Base-by-base conservation (phyloP, 371 early-diverging fungal species). In the Mortierella sp. region DNA sequence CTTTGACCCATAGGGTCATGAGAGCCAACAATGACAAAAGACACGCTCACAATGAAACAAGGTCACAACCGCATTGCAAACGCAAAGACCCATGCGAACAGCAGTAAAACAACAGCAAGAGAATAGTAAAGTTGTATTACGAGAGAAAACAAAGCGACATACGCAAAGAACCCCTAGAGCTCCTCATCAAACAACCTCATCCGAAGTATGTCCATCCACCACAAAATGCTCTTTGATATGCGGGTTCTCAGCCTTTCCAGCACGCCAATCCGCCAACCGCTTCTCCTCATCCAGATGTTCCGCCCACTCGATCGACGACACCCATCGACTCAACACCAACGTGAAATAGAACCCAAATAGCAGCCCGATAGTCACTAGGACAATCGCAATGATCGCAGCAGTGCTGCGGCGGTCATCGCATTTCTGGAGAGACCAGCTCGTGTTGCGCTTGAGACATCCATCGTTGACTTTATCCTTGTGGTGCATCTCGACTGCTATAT, bases 401-500 rank as follows among this genome's bases (percentile, higher is more conserved):
- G 31, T 72, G 44, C 74, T 73, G 71, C 85, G 85, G 13, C 76
- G 72, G 0, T 46, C 40, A 64, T 85, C 74, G 44, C 79, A 85
- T 61, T 67, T 0, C 43, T 72, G 10, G 31, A 72, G 48, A 10
- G 44, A 24, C 85, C 85, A 84, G 53, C 10, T 40, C 1, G 57
- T 26, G 59, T 75, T 85, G 31, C 53, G 78, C 0, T 40, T 11
- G 14, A 71, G 16, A 43, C 82, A 86, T n/a, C 82, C 86, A 0
- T 10, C 8, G 75, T 77, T 79, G 53, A 79, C 86, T 43, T 76
- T 86, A 4, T 61, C 57, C 40, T 61, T 34, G 8, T 77, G 79
- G 64, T 79, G 57, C 6, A 44, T 13, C 77, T 82, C 82, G 11
- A 86, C 86, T 24, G 80, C 79, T 50, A 86, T 86, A 64, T 86